These are phyloP conservation scores for Fonsecaea pugnacius DNA, from an alignment of 2,329 filamentous ascomycete species.

Conservation along the genomic window DNA sequence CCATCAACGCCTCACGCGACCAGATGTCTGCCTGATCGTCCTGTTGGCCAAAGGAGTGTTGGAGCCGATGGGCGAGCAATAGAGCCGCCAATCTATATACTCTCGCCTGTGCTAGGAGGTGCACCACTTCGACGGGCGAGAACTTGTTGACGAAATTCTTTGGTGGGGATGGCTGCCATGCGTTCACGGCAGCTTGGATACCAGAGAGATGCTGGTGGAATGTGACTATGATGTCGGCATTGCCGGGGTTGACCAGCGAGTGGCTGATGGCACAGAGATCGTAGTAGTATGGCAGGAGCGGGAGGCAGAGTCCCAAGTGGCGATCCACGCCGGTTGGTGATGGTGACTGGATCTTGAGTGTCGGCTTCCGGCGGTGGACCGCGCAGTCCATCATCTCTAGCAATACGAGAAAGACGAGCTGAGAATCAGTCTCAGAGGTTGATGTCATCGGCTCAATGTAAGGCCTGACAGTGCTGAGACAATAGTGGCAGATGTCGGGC, in stretches of 20 bases:
- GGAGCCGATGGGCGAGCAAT: slow-evolving; percentile 21
- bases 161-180: slow-evolving; percentile 19
- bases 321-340: slow-evolving; percentile 13
- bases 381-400: slow-evolving; percentile 24
- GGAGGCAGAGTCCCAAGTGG: slow-evolving; percentile 23
- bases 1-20: slow-evolving; percentile 22
- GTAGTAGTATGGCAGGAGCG: slow-evolving; percentile 23
- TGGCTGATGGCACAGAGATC: slow-evolving; percentile 27
- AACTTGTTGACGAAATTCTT: slow-evolving; percentile 19
- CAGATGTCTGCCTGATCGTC: slow-evolving; percentile 22
- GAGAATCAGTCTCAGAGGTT: slow-evolving; percentile 9
- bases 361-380: slow-evolving; percentile 23
- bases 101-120: slow-evolving; percentile 23
- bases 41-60: slow-evolving; percentile 18
- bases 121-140: slow-evolving; percentile 18
- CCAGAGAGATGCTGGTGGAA: slow-evolving; percentile 10
- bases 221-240: not conserved
- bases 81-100: slow-evolving; percentile 25
- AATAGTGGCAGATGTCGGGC: slow-evolving; percentile 24
- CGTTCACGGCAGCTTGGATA: slow-evolving; percentile 16
- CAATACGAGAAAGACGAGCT: slow-evolving; percentile 20
- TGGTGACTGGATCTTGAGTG: slow-evolving; percentile 11
- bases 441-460: slow-evolving; percentile 13
- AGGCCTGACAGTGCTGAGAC: slow-evolving; percentile 19
- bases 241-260: slow-evolving; percentile 13